These are phyloP conservation scores for Cenococcum geophilum DNA, from an alignment of 495 filamentous ascomycete genomes.

Conservation along the genomic window DNA sequence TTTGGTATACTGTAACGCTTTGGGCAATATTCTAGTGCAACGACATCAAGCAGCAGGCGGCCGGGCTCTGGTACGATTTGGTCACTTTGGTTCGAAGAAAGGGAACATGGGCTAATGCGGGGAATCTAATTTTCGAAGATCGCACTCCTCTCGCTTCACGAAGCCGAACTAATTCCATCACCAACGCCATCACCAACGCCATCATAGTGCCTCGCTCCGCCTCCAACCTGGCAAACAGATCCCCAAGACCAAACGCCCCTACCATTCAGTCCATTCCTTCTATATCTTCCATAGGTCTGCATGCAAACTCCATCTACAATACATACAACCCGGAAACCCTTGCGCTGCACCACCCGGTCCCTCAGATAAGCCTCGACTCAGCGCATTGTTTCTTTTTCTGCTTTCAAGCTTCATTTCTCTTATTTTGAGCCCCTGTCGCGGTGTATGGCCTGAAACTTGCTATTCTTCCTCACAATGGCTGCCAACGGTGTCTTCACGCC, in stretches of 20 bases:
- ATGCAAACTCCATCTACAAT: not conserved
- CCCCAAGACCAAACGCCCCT: constrained; percentile 7
- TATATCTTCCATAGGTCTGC: not conserved
- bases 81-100: too few relatives aligned
- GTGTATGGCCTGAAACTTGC: constrained; percentile 20
- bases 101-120: constrained; percentile 17
- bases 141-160: constrained; percentile 27
- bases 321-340: not conserved
- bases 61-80: not conserved
- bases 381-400: constrained; percentile 6
- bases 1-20: too few relatives aligned
- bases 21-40: not conserved
- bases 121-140: constrained; percentile 25
- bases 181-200: not conserved
- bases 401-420: constrained; percentile 1
- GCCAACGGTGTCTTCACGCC: constrained; percentile 30
- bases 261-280: constrained; percentile 11
- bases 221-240: not conserved
- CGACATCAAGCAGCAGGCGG: not conserved
- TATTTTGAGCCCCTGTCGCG: constrained; percentile 8
- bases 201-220: not conserved
- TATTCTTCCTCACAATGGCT: constrained; percentile 15
- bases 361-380: constrained; percentile 10
- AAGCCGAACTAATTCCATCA: constrained; percentile 18
- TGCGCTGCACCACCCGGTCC: not conserved